Evolutionary conservation across 306 rosid genomes (phyloP).

Genomic region (Cucurbita maxima): DNA sequence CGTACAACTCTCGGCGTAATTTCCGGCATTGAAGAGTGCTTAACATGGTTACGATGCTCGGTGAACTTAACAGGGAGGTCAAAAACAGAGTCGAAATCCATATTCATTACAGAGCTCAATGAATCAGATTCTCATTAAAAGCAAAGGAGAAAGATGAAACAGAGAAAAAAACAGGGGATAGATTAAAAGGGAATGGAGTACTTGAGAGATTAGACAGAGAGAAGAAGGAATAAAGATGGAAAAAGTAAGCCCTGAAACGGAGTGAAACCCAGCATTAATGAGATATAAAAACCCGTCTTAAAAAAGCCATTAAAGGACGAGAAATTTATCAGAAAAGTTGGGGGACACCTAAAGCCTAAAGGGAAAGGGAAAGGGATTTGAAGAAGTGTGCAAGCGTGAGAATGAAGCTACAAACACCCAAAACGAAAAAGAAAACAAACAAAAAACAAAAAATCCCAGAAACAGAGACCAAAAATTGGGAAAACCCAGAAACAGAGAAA

Average conservation of each 20-base stretch:
- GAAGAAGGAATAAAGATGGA: conserved; percentile 12
- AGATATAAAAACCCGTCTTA: conserved; percentile 7
- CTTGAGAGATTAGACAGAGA: conserved; percentile 9
- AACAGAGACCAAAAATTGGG: background rate
- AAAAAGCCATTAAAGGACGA: conserved; percentile 31
- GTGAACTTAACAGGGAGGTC: conserved; percentile 21
- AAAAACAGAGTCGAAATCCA: conserved; percentile 14
- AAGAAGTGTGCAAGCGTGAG: conserved; percentile 23
- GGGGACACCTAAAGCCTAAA: background rate
- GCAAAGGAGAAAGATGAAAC: conserved; percentile 10
- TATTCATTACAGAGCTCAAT: background rate
- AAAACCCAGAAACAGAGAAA: background rate
- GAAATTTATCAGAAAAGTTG: conserved; percentile 38
- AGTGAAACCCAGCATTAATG: conserved; percentile 18
- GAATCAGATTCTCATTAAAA: conserved; percentile 31
- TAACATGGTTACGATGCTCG: conserved; percentile 36
- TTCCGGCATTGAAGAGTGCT: conserved; percentile 13
- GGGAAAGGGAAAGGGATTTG: conserved; percentile 3
- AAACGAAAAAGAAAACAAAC: background rate
- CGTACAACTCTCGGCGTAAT: conserved; percentile 33
- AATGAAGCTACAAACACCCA: conserved; percentile 4
- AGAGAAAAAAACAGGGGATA: background rate
- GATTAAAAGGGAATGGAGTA: conserved; percentile 13
- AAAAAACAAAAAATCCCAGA: background rate
- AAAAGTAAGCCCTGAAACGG: conserved; percentile 31